Conservation (phyloP, 352 stramenopile genomes). For the Aphanomyces astaci region DNA sequence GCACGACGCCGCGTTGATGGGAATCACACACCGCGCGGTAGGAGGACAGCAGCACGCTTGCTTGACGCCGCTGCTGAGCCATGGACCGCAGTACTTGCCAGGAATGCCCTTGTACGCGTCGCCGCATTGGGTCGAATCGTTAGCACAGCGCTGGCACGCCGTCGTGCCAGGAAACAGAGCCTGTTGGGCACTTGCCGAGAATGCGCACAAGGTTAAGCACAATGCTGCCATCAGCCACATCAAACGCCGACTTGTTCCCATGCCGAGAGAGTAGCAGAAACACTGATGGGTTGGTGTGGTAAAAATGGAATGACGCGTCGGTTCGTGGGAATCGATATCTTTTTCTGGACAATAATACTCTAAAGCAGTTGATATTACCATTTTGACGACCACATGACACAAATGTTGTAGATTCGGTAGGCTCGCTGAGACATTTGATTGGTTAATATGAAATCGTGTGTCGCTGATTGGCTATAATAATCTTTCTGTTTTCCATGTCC, state of each 20-base stretch:
- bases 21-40: conserved; percentile 4
- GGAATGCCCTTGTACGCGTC: conserved; percentile 19
- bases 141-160: background rate
- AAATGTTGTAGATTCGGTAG: no score
- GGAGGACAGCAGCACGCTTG: conserved; percentile 21
- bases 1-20: conserved; percentile 15
- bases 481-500: no score
- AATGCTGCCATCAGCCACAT: background rate
- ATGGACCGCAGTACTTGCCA: conserved; percentile 20
- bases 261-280: no score
- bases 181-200: background rate
- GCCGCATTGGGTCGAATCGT: background rate
- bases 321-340: no score
- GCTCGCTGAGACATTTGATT: no score
- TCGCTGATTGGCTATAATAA: no score
- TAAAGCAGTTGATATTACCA: no score
- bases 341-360: no score
- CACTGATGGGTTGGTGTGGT: no score
- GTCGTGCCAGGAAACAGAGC: background rate
- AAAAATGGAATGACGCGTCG: no score
- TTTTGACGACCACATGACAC: no score
- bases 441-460: background rate
- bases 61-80: conserved; percentile 21
- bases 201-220: background rate
- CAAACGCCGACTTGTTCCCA: background rate